Conservation (phyloP, 208 protist genomes). For the Leishmania amazonensis region DNA sequence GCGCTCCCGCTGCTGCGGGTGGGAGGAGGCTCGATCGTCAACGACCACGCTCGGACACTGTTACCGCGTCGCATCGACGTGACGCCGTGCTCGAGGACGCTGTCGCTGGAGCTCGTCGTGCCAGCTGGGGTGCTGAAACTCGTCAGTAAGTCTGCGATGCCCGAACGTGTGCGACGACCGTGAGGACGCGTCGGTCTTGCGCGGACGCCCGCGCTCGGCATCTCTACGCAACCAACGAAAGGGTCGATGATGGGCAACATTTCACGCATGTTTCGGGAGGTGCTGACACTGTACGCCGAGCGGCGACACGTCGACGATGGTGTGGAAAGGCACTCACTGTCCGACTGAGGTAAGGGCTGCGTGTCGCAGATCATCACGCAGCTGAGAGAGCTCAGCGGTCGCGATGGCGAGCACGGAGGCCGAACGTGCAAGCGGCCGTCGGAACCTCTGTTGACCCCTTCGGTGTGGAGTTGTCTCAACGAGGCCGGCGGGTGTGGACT, state of each 20-base stretch:
- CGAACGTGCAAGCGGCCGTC: not conserved
- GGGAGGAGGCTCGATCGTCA: not conserved
- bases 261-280: not conserved
- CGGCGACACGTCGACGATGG: not conserved
- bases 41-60: not conserved
- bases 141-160: not conserved
- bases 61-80: not conserved
- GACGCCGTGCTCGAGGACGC: not conserved
- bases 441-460: not conserved
- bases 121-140: slow-evolving; percentile 1
- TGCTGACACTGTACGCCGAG: slow-evolving; percentile 1
- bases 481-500: not conserved
- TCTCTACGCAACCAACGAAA: not conserved
- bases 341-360: not conserved
- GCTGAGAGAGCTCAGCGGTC: not conserved
- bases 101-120: slow-evolving; percentile 5
- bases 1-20: not conserved
- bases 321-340: not conserved
- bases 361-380: not conserved
- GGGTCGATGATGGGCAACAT: not conserved
- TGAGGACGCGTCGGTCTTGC: not conserved
- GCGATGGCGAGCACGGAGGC: too few relatives aligned
- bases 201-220: not conserved
- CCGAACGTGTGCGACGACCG: not conserved
- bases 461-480: not conserved